Conservation (phyloP, 129 eudicot species). For the Kitagawia praeruptora region DNA sequence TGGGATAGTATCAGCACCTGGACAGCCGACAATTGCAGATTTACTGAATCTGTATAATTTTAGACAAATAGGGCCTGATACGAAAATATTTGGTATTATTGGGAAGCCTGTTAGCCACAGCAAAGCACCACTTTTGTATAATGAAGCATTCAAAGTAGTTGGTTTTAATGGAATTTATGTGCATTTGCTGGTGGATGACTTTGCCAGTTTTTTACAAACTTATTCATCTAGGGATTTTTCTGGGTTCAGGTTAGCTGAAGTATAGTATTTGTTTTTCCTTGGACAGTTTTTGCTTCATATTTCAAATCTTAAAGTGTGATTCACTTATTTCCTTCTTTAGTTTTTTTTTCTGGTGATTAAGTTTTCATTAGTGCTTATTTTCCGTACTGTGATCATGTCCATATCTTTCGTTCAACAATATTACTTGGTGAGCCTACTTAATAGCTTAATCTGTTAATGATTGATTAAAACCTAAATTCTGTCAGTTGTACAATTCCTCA, state of each 20-base stretch:
- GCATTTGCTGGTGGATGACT: conserved; percentile 76
- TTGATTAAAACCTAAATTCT: conserved; percentile 7
- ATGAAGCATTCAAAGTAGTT: conserved; percentile 61
- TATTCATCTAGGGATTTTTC: conserved; percentile 79
- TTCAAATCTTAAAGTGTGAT: neutral
- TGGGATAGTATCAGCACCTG: conserved; percentile 85
- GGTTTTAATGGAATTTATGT: conserved; percentile 80
- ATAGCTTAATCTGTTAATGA: neutral
- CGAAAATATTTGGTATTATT: conserved; percentile 74
- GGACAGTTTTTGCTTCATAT: neutral
- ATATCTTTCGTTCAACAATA: neutral
- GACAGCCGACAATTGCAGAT: conserved; percentile 83
- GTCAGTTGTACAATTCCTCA: conserved; percentile 95
- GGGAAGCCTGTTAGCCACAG: conserved; percentile 97
- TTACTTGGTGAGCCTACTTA: neutral
- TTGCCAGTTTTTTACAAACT: conserved; percentile 48
- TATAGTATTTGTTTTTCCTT: neutral
- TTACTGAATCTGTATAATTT: conserved; percentile 69
- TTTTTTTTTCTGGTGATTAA: neutral
- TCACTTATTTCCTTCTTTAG: neutral
- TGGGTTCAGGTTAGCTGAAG: conserved; percentile 62
- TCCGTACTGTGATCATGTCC: neutral
- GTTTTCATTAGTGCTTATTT: neutral
- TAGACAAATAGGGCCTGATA: conserved; percentile 70
- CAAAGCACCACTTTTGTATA: conserved; percentile 70